Base-by-base conservation (phyloP, 805 yeast genomes). In the Myxozyma melibiosi region DNA sequence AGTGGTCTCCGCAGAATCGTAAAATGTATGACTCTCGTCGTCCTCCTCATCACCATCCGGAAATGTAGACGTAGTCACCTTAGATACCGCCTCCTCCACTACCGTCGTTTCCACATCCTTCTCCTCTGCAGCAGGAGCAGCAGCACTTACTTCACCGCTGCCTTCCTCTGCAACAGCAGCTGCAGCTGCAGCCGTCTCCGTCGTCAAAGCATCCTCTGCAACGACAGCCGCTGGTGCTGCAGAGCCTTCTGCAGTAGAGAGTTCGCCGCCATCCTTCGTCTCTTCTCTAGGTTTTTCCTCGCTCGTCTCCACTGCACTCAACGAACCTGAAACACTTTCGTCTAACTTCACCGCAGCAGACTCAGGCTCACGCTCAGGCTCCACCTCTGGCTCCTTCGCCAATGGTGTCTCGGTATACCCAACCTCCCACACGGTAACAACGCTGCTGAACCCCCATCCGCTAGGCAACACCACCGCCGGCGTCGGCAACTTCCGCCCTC, bases 401-500 rank as follows among this genome's bases (percentile, higher is more conserved):
- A 38, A 13, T 39, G 7, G n/a, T 24, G 7, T 34, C 40, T 55
- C 53, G 20, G 38, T 5, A 45, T 42, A 57, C 27, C 61, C 57
- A 20, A 49, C 5, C 20, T 45, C 47, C 61, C 64, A 58, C 33
- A 50, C 56, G 5, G 57, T 45, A 13, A 48, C 50, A 25, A 53
- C 30, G 6, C 27, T 16, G 37, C 62, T 57, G 28, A 49, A 50
- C 20, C 62, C 63, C 50, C 63, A 66, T 20, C 66, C 67, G 18
- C 67, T 64, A 31, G 65, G 65, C 42, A 71, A 69, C 42, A 65
- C n/a, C n/a, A n/a, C 68, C 0, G 68, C 70, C 20, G 77, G 75
- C 11, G 84, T 80, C n/a, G 94, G 94, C 51, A 86, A 71, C 65
- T 81, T 83, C 58, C 88, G 80, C 0, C 91, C 91, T 60, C 82